These are phyloP conservation scores for Detonula confervacea DNA, from an alignment of 352 stramenopile genomes.

Conservation along the genomic window DNA sequence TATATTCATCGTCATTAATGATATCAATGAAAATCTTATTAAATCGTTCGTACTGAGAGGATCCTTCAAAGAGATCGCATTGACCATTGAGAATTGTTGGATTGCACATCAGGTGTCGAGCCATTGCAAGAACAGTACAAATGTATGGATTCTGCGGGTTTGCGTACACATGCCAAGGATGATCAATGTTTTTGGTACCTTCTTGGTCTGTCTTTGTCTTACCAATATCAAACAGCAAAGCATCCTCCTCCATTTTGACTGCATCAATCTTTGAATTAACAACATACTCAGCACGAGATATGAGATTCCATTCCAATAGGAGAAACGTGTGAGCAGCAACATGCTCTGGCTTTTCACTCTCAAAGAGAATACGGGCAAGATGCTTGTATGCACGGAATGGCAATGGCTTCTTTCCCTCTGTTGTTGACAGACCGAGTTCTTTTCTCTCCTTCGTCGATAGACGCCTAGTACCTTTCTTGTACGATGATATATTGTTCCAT, in stretches of 20 bases:
- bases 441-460: slow-evolving; percentile 14
- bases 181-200: slow-evolving; percentile 20
- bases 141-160: slow-evolving; percentile 15
- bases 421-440: neutral
- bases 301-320: slow-evolving; percentile 33
- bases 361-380: slow-evolving; percentile 21
- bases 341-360: slow-evolving; percentile 25
- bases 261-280: slow-evolving; percentile 18
- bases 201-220: slow-evolving; percentile 37
- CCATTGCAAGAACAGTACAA: slow-evolving; percentile 25
- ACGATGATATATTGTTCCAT: slow-evolving; percentile 23
- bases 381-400: slow-evolving; percentile 16
- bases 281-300: slow-evolving; percentile 24
- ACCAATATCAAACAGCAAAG: slow-evolving; percentile 35
- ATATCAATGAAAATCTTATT: slow-evolving; percentile 20
- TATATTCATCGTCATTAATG: neutral
- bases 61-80: slow-evolving; percentile 33
- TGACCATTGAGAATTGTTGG: slow-evolving; percentile 5
- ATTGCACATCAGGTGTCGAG: slow-evolving; percentile 10
- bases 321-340: slow-evolving; percentile 28
- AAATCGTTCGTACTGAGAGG: slow-evolving; percentile 27
- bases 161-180: slow-evolving; percentile 46
- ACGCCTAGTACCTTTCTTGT: slow-evolving; percentile 9
- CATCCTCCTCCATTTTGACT: slow-evolving; percentile 20
- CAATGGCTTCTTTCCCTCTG: slow-evolving; percentile 19